Conservation (phyloP, 2,329 filamentous ascomycete species). For the Verticillium klebahnii region DNA sequence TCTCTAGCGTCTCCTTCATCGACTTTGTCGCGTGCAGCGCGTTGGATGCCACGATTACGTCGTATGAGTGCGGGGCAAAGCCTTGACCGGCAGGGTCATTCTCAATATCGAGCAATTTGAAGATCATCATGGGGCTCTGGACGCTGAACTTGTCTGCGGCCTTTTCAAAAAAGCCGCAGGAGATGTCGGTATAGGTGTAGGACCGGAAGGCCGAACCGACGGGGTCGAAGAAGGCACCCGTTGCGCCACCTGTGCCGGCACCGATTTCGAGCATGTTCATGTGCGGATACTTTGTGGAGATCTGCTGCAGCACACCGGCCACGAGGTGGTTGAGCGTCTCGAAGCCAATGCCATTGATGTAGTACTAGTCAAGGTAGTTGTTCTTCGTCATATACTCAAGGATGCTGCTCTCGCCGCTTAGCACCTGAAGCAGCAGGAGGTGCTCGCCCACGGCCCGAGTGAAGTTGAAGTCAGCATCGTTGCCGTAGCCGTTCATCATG, state of each 20-base stretch:
- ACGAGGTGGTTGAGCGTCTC: too few relatives aligned
- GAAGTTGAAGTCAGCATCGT: neutral
- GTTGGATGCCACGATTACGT: conserved; percentile 31
- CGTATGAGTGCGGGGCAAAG: conserved; percentile 23
- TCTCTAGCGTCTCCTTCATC: too few relatives aligned
- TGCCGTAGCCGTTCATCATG: too few relatives aligned
- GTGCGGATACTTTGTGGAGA: neutral
- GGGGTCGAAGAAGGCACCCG: neutral
- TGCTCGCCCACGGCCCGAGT: conserved; percentile 21
- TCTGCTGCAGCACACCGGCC: too few relatives aligned
- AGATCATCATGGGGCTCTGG: too few relatives aligned
- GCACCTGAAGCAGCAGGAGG: conserved; percentile 16
- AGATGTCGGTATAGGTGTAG: conserved; percentile 22
- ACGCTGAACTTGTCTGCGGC: neutral
- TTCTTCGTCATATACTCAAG: conserved; percentile 26
- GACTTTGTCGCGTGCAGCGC: conserved; percentile 10
- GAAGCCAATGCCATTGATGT: conserved; percentile 6
- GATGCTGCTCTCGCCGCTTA: conserved; percentile 24
- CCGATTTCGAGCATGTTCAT: conserved; percentile 26
- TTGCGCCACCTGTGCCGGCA: conserved; percentile 7
- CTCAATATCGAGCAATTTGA: conserved; percentile 19
- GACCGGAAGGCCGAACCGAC: conserved; percentile 1
- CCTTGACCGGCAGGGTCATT: conserved; percentile 23
- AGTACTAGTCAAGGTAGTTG: conserved; percentile 22
- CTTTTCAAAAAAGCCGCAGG: conserved; percentile 14